A percentile compares a stretch with the other conserved stretches of the same genome.
Conservation (phyloP, 1,284 basidiomycete genomes). For the Exobasidium cylindrosporum region DNA sequence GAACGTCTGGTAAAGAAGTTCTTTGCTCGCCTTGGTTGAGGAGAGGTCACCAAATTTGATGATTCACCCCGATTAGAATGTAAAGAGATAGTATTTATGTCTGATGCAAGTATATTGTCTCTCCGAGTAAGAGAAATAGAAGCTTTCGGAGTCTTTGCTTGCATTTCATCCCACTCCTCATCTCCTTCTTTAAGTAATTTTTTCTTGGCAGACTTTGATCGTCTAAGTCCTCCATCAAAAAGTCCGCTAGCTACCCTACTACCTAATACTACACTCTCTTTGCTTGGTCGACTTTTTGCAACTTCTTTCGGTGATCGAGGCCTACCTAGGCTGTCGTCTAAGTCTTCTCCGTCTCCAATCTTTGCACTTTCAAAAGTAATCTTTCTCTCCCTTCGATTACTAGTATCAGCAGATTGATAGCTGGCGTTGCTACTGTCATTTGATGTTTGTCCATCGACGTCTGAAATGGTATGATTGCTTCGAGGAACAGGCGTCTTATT, state of each 20-base stretch:
- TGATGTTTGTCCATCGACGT: not conserved
- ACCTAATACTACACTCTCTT: constrained; percentile 11
- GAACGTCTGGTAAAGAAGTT: not conserved
- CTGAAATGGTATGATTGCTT: not conserved
- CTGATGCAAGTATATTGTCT: not conserved
- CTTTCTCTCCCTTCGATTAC: not conserved
- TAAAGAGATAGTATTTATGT: not conserved
- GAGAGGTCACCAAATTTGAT: not conserved
- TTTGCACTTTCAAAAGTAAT: not conserved
- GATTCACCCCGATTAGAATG: too few relatives aligned
- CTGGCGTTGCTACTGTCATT: not conserved
- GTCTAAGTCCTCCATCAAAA: not conserved
- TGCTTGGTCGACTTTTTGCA: not conserved
- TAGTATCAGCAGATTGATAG: not conserved
- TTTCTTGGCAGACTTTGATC: not conserved
- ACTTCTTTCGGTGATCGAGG: constrained; percentile 6
- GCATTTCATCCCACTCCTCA: not conserved
- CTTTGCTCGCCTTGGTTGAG: constrained; percentile 3
- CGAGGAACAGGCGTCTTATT: not conserved
- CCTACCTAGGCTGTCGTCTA: constrained; percentile 6
- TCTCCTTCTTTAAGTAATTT: not conserved
- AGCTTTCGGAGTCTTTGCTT: not conserved
- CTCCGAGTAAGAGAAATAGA: not conserved
- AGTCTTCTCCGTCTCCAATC: constrained; percentile 9
- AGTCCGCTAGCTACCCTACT: not conserved